Evolutionary conservation across 768 basidiomycete genomes (phyloP).

Genomic region (Russula sp.): DNA sequence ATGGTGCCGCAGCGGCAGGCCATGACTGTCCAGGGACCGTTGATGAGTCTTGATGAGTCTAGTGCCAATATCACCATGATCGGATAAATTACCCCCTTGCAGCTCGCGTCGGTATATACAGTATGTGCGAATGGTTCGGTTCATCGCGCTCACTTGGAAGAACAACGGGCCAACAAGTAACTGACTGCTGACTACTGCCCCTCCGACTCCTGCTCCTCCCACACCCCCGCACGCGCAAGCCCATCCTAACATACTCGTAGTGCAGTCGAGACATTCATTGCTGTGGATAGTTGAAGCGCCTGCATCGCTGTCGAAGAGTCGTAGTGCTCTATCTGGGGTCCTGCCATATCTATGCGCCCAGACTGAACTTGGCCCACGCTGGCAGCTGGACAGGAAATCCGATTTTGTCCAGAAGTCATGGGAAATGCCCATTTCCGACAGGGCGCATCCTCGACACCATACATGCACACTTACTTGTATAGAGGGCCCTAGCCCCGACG

Average conservation of each 20-base stretch:
- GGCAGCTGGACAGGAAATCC: neutral
- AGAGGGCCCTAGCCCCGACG: neutral
- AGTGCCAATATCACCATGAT: constrained; percentile 46
- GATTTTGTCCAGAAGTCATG: neutral
- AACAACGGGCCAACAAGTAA: neutral
- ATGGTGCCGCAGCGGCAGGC: neutral
- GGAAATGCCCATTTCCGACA: neutral
- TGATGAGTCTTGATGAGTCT: constrained; percentile 8
- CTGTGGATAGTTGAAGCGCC: constrained; percentile 39
- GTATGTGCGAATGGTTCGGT: constrained; percentile 22
- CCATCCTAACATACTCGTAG: constrained; percentile 36
- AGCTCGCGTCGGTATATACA: constrained; percentile 40
- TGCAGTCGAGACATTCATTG: constrained; percentile 38
- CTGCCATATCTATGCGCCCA: neutral
- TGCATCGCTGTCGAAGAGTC: constrained; percentile 39
- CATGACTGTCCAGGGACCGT: neutral
- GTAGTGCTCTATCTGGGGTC: constrained; percentile 41
- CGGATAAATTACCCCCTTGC: constrained; percentile 42
- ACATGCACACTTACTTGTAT: neutral
- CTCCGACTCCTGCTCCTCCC: neutral
- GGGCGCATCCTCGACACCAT: neutral
- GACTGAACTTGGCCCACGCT: constrained; percentile 18
- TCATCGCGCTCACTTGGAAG: neutral
- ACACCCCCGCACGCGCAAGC: constrained; percentile 34
- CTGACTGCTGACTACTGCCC: neutral